Conservation (phyloP, 164 flowering plant genomes). For the Pachysandra terminalis region DNA sequence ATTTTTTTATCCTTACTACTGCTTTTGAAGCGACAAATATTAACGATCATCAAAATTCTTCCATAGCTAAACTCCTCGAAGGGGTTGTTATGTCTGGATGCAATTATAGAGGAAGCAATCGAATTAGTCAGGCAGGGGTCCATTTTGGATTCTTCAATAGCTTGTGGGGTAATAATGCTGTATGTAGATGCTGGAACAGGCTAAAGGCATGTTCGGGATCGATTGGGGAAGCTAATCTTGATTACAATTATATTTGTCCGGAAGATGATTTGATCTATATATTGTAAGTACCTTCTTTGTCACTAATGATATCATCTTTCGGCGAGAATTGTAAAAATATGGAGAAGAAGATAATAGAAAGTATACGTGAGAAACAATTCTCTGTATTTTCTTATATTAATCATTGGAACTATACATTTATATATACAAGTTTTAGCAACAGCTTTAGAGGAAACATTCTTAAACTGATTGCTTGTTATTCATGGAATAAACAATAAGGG, state of each 20-base stretch:
- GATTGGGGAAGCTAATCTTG: constrained; percentile 17
- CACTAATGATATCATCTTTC: neutral
- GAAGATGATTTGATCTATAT: neutral
- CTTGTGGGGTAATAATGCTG: neutral
- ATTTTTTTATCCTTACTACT: neutral
- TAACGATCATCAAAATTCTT: neutral
- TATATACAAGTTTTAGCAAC: too few species aligned
- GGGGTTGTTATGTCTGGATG: neutral
- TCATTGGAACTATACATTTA: too few species aligned
- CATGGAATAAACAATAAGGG: too few species aligned
- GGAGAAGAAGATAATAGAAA: too few species aligned
- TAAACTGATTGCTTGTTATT: too few species aligned
- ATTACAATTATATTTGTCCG: neutral
- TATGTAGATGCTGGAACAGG: neutral
- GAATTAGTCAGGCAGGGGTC: neutral
- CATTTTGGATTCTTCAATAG: too few species aligned
- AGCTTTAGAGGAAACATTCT: too few species aligned
- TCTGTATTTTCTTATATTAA: too few species aligned
- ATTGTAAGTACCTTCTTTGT: neutral
- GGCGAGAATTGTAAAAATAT: too few species aligned
- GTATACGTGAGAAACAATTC: too few species aligned
- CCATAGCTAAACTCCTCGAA: neutral
- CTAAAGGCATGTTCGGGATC: neutral
- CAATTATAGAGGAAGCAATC: neutral
- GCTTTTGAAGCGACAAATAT: neutral